These are phyloP conservation scores for Pleurotus ostreatus DNA, from an alignment of 768 basidiomycete genomes.

Conservation along the genomic window DNA sequence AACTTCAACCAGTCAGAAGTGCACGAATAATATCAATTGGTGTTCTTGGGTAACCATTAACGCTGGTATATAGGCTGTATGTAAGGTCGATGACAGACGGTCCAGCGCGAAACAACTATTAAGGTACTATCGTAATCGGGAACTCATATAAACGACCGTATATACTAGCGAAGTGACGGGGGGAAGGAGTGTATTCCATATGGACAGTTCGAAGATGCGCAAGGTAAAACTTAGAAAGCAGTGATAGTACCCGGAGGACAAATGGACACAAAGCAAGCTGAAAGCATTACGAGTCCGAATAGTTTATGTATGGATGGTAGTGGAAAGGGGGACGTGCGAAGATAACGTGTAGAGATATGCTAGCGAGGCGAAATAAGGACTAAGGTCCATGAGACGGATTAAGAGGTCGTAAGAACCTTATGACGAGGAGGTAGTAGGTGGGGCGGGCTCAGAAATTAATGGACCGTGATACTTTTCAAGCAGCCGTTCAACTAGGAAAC, in stretches of 20 bases:
- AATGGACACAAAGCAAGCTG: conserved; percentile 5
- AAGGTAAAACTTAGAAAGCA: neutral
- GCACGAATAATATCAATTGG: neutral
- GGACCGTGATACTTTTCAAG: conserved; percentile 44
- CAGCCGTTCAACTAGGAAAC: conserved; percentile 59
- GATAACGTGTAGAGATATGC: neutral
- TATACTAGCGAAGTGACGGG: neutral
- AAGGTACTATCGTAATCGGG: neutral
- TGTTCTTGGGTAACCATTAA: neutral
- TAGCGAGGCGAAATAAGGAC: conserved; percentile 11
- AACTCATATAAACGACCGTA: conserved; percentile 1
- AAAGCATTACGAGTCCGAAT: conserved; percentile 7
- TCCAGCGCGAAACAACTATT: neutral
- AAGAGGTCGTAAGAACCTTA: conserved; percentile 17
- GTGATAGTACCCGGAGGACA: neutral
- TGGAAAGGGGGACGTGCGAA: neutral
- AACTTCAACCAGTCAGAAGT: too few species aligned
- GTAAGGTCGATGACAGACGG: neutral
- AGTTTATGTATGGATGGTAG: conserved; percentile 7
- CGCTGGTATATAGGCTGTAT: neutral
- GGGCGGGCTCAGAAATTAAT: conserved; percentile 17
- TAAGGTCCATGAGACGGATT: conserved; percentile 17
- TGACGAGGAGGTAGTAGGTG: conserved; percentile 9
- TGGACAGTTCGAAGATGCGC: neutral
- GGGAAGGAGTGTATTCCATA: neutral